A percentile compares a stretch with the other conserved stretches of the same genome.
Evolutionary conservation across 257 asterid genomes (phyloP).

Genomic region (Coffea eugenioides): DNA sequence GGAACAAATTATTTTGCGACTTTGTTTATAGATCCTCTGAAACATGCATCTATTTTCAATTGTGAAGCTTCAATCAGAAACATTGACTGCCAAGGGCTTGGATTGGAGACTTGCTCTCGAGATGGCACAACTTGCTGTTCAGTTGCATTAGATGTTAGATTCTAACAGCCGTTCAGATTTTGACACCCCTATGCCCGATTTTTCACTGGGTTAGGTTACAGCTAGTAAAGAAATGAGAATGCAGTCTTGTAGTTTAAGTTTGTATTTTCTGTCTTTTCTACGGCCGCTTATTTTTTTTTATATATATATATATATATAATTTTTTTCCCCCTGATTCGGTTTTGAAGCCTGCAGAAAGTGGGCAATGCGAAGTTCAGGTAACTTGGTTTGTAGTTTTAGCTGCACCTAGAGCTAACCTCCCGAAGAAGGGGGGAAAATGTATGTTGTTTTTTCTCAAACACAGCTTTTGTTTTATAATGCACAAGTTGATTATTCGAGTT

Average conservation of each 20-base stretch:
- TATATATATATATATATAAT: too few species aligned
- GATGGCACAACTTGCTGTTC: slow-evolving; percentile 14
- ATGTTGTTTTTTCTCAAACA: neutral
- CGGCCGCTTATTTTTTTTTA: neutral
- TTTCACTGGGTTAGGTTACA: slow-evolving; percentile 18
- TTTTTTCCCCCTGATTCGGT: neutral
- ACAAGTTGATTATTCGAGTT: neutral
- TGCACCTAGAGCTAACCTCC: slow-evolving; percentile 29
- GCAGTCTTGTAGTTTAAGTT: neutral
- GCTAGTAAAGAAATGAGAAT: neutral
- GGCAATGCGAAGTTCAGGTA: neutral
- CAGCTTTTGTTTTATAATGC: neutral
- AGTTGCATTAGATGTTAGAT: slow-evolving; percentile 25
- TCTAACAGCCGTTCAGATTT: slow-evolving; percentile 18
- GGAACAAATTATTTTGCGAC: neutral
- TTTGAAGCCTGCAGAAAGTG: neutral
- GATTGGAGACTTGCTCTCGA: slow-evolving; percentile 29
- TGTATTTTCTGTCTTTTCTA: neutral
- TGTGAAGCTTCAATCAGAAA: slow-evolving; percentile 1
- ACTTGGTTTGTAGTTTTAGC: slow-evolving; percentile 19
- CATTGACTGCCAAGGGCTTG: slow-evolving; percentile 15
- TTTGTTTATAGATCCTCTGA: neutral
- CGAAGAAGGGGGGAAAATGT: neutral
- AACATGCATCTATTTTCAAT: neutral
- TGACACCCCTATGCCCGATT: slow-evolving; percentile 14